A percentile compares a stretch with the other conserved stretches of the same genome.
These are phyloP conservation scores for Cercospora berteroae DNA, from an alignment of 2,329 filamentous ascomycete species.

Conservation along the genomic window DNA sequence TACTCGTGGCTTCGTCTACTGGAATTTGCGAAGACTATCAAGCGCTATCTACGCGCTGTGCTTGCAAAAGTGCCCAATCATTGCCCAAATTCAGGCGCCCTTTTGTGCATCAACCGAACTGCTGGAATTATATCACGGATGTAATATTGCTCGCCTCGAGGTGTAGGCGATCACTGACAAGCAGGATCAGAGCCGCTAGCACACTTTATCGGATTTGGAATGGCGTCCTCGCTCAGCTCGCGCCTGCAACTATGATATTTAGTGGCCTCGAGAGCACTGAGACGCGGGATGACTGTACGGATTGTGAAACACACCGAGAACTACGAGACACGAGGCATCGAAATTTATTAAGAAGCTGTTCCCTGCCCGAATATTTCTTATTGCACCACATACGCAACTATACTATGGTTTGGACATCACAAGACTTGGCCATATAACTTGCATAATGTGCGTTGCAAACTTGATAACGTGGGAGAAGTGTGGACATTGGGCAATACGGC, in stretches of 20 bases:
- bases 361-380: not conserved
- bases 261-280: not conserved
- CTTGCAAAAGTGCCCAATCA: not conserved
- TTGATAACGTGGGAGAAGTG: conserved; percentile 23
- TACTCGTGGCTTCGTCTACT: not conserved
- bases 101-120: not conserved
- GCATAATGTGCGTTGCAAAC: conserved; percentile 18
- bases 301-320: not conserved
- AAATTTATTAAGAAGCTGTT: not conserved
- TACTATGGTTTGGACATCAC: not conserved
- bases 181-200: not conserved
- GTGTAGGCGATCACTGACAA: not conserved
- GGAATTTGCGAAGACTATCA: not conserved
- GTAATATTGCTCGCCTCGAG: not conserved
- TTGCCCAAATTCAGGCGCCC: not conserved
- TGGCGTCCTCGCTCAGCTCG: not conserved
- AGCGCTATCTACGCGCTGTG: not conserved
- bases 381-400: not conserved
- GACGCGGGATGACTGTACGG: not conserved
- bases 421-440: not conserved
- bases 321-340: not conserved
- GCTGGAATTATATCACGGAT: not conserved
- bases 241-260: not conserved
- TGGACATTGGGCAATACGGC: conserved; percentile 19
- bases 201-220: not conserved